phyloP scores from a whole-genome alignment of 345 rosid genomes.

The Psidium friedrichsthalianum region DNA sequence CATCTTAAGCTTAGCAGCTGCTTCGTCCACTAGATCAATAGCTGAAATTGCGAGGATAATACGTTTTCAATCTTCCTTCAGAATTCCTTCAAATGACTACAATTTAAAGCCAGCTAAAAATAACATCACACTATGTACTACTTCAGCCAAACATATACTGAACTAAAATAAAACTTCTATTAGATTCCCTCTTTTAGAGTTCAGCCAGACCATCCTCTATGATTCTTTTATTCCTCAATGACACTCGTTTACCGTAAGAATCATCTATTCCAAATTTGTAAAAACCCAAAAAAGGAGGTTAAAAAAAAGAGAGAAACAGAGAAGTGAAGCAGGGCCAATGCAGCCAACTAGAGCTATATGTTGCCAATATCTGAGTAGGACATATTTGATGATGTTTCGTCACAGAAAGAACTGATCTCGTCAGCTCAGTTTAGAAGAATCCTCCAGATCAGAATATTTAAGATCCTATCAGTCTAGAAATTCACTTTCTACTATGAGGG shows the following conservation, averaged over 20 bases:
- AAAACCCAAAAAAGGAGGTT: background rate
- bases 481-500: background rate
- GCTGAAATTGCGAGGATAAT: constrained; percentile 31
- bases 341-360: background rate
- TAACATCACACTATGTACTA: background rate
- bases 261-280: background rate
- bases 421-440: background rate
- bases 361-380: background rate
- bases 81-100: background rate
- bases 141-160: background rate
- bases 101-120: background rate
- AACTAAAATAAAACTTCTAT: background rate
- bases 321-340: background rate
- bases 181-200: background rate
- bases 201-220: background rate
- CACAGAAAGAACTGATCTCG: background rate
- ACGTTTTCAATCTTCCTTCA: background rate
- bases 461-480: background rate
- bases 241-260: background rate
- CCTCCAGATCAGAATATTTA: background rate
- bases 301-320: background rate
- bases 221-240: background rate
- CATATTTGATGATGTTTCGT: background rate
- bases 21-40: constrained; percentile 98
- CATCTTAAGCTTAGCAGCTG: constrained; percentile 98